Percentiles rank a stretch among this genome's conserved stretches.
These are phyloP conservation scores for Trichoderma hamatum DNA, from an alignment of 2,329 filamentous ascomycete species.

Conservation along the genomic window DNA sequence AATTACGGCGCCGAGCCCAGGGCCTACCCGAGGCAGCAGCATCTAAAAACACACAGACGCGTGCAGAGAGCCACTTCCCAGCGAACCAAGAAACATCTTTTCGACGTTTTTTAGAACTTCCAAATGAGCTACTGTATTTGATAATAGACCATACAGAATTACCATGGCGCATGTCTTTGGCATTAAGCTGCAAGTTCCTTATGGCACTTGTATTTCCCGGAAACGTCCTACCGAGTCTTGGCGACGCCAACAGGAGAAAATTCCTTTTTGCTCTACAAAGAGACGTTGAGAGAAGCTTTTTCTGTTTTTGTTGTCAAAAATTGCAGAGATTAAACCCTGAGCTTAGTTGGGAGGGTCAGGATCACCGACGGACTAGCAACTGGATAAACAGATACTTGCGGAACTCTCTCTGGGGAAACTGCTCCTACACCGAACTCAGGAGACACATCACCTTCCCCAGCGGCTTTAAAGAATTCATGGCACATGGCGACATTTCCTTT, in stretches of 20 bases:
- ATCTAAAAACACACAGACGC: background rate
- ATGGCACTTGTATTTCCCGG: background rate
- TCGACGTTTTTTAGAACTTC: background rate
- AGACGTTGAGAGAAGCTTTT: background rate
- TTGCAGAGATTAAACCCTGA: background rate
- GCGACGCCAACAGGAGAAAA: background rate
- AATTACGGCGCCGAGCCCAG: background rate
- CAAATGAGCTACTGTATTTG: background rate
- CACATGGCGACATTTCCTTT: background rate
- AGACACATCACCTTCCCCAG: background rate
- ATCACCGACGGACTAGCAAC: background rate
- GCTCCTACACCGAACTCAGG: background rate
- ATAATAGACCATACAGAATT: background rate
- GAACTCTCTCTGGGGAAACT: background rate
- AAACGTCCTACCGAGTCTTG: background rate
- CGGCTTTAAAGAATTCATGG: background rate
- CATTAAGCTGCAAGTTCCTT: background rate
- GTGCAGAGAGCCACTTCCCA: no score
- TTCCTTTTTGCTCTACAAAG: constrained; percentile 1
- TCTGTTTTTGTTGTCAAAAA: background rate
- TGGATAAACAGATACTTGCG: background rate
- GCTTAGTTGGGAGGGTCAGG: background rate
- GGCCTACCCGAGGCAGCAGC: background rate
- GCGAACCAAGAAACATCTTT: background rate
- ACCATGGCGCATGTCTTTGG: background rate